Percentiles rank a stretch among this genome's conserved stretches.
These are phyloP conservation scores for Xylaria palmicola DNA, from an alignment of 495 filamentous ascomycete species.

Conservation along the genomic window DNA sequence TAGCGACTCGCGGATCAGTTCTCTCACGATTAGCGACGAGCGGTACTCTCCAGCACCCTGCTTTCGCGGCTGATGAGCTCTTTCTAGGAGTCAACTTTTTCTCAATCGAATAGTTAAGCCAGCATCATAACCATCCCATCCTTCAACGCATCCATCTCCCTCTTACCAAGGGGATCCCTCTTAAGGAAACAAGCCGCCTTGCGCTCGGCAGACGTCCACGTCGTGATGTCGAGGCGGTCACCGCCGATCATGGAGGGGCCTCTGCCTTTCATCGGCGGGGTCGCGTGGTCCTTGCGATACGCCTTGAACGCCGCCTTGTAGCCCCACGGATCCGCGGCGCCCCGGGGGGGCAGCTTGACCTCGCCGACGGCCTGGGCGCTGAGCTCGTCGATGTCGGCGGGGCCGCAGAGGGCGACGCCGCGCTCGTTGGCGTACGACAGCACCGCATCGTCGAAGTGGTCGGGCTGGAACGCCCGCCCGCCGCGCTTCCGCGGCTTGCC, in stretches of 20 bases:
- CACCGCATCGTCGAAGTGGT: slow-evolving; percentile 23
- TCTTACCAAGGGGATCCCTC: slow-evolving; percentile 32
- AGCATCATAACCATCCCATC: slow-evolving; percentile 28
- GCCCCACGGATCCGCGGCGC: slow-evolving; percentile 26
- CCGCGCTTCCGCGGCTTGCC: neutral
- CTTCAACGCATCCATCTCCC: slow-evolving; percentile 31
- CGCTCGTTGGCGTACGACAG: slow-evolving; percentile 30
- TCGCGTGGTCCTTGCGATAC: slow-evolving; percentile 10
- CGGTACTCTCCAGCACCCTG: too few relatives aligned
- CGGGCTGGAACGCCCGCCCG: slow-evolving; percentile 23
- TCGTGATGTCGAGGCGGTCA: slow-evolving; percentile 36
- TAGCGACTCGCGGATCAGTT: too few relatives aligned
- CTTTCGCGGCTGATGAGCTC: too few relatives aligned
- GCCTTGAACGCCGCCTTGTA: slow-evolving; percentile 18
- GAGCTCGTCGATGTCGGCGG: slow-evolving; percentile 27
- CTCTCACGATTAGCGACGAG: too few relatives aligned
- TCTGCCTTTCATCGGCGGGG: neutral
- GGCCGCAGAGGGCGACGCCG: slow-evolving; percentile 27
- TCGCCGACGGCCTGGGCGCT: slow-evolving; percentile 15
- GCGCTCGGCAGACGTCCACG: slow-evolving; percentile 29
- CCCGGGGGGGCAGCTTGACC: slow-evolving; percentile 25
- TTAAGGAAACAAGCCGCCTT: slow-evolving; percentile 24
- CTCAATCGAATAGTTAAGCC: neutral
- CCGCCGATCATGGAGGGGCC: slow-evolving; percentile 30
- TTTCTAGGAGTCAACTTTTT: too few relatives aligned